A percentile compares a stretch with the other conserved stretches of the same genome.
Evolutionary conservation across 495 filamentous ascomycete species (phyloP).

Genomic region (Parathielavia appendiculata): DNA sequence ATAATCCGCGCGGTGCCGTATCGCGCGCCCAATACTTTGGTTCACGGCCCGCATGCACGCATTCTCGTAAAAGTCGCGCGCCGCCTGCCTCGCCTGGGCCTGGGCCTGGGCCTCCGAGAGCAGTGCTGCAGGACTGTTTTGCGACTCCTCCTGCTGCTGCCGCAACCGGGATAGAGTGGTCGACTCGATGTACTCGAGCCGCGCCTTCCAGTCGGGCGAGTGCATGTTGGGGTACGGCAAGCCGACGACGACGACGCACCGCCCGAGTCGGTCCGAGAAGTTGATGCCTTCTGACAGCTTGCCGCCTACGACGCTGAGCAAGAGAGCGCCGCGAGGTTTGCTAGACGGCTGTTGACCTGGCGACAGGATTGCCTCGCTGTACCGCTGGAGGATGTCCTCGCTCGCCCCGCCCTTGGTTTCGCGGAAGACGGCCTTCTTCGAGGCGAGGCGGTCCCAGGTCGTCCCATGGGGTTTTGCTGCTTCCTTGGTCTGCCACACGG

Average conservation of each 20-base stretch:
- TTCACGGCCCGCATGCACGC: slow-evolving; percentile 95
- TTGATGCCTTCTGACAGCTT: slow-evolving; percentile 97
- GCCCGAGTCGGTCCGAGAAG: slow-evolving; percentile 86
- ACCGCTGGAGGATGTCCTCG: slow-evolving; percentile 67
- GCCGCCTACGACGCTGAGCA: slow-evolving; percentile 92
- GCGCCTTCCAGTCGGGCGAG: slow-evolving; percentile 87
- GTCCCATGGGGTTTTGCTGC: slow-evolving; percentile 18
- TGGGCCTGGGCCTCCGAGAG: slow-evolving; percentile 15
- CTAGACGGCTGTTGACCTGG: not conserved
- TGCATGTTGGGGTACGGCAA: slow-evolving; percentile 90
- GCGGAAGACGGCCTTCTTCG: slow-evolving; percentile 61
- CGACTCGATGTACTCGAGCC: slow-evolving; percentile 78
- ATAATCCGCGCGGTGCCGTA: slow-evolving; percentile 82
- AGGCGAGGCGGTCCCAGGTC: slow-evolving; percentile 48
- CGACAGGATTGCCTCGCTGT: slow-evolving; percentile 60
- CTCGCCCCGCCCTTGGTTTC: slow-evolving; percentile 56
- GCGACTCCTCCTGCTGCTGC: not conserved
- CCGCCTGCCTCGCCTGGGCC: slow-evolving; percentile 56
- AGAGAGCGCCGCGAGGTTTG: slow-evolving; percentile 55
- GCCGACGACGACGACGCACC: slow-evolving; percentile 83
- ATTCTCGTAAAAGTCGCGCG: slow-evolving; percentile 87
- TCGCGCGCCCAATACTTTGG: slow-evolving; percentile 89
- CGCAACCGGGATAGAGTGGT: slow-evolving; percentile 44
- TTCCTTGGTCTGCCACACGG: slow-evolving; percentile 54
- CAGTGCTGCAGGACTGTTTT: too few species aligned